phyloP scores from a whole-genome alignment of 2,329 filamentous ascomycete genomes.

The Colletotrichum shisoi region DNA sequence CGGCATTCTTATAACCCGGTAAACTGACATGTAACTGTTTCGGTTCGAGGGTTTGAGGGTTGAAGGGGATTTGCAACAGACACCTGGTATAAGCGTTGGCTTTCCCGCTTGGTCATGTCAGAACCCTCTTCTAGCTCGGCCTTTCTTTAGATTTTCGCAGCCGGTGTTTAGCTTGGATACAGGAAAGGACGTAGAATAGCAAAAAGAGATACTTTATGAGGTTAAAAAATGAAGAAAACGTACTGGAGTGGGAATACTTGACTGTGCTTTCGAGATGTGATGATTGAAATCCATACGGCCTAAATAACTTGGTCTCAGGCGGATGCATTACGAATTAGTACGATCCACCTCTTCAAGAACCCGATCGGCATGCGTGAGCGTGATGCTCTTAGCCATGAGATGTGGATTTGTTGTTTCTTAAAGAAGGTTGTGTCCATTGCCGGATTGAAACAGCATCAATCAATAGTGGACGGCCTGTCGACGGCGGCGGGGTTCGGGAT shows the following conservation, averaged over 20 bases:
- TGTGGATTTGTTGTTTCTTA: too few relatives aligned
- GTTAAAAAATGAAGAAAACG: not conserved
- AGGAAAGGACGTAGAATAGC: not conserved
- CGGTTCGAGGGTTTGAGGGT: not conserved
- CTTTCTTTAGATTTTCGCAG: not conserved
- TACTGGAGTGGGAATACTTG: not conserved
- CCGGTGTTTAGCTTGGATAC: slow-evolving; percentile 8
- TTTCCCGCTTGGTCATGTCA: slow-evolving; percentile 16
- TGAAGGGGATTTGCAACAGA: slow-evolving; percentile 1
- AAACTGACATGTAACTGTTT: too few relatives aligned
- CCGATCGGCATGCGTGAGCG: too few relatives aligned
- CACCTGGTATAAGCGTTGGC: slow-evolving; percentile 17
- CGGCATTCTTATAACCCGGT: not conserved
- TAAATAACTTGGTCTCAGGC: not conserved
- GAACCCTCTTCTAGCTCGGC: slow-evolving; percentile 8
- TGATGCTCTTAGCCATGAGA: too few relatives aligned
- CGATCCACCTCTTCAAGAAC: too few relatives aligned
- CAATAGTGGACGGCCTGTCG: not conserved
- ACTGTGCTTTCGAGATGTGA: not conserved
- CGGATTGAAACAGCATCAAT: not conserved
- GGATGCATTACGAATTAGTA: too few relatives aligned
- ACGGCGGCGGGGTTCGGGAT: not conserved
- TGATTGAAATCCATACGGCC: not conserved
- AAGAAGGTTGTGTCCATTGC: too few relatives aligned
- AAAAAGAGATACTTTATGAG: slow-evolving; percentile 4